Evolutionary conservation across 73 alveolate genomes (phyloP).

Genomic region (Tetrahymena borealis): DNA sequence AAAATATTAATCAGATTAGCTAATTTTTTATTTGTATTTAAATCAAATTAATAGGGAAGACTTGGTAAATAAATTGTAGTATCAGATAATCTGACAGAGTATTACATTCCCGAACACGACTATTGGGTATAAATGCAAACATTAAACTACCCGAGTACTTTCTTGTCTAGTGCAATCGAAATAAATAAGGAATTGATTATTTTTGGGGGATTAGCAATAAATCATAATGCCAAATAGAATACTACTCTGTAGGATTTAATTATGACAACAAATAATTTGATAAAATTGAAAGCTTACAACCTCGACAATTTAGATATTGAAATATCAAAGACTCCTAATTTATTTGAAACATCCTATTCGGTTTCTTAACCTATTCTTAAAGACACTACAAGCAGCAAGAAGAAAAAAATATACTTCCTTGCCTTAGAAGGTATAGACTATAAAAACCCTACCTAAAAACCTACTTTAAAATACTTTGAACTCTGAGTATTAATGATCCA

Average conservation of each 20-base stretch:
- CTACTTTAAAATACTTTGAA: background rate
- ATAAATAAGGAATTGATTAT: background rate
- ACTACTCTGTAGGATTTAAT: background rate
- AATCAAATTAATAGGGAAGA: background rate
- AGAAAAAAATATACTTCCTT: background rate
- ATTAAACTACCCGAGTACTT: background rate
- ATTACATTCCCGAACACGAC: background rate
- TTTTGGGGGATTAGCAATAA: background rate
- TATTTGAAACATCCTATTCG: background rate
- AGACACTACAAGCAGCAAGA: background rate
- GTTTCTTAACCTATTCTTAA: background rate
- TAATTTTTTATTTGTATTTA: background rate
- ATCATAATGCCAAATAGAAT: background rate
- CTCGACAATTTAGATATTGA: background rate
- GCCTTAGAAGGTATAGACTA: background rate
- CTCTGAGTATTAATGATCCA: background rate
- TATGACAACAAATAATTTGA: background rate
- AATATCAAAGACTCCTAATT: background rate
- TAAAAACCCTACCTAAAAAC: background rate
- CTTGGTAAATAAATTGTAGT: background rate
- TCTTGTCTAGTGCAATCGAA: background rate
- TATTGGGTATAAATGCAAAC: background rate
- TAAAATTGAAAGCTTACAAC: background rate
- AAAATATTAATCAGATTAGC: background rate
- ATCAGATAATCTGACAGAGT: background rate